Base-by-base conservation (phyloP, 495 filamentous ascomycete genomes). In the Xylaria telfairii region DNA sequence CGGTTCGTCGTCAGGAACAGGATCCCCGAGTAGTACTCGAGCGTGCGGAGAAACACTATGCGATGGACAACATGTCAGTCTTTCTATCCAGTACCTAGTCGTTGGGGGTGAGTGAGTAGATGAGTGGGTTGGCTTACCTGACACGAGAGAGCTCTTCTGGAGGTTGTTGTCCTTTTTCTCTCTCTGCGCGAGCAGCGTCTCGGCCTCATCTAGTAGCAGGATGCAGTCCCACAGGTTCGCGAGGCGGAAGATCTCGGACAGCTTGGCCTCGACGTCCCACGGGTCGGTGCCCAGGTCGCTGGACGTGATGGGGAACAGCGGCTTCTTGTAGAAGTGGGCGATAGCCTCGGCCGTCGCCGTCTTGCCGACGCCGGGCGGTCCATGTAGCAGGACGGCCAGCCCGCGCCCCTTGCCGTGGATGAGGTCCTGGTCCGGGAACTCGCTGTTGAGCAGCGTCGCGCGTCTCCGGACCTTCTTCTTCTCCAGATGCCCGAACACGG, bases 11-110 rank as follows among this genome's bases (percentile, higher is more conserved):
- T 89, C 8, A 90, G 75, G 70, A 89, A 87, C 0, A 90, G 80
- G 39, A 89, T 86, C 13, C 88, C 88, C 0, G 79, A 71, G 70
- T 89, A 91, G 75, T 89, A 90, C 68, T 90, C 89, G 0, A 90
- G 78, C 0, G 82, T 80, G 0, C 89, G 80, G 0, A 90, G 77
- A 68, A 91, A 90, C 2, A 69, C 67, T 69, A 17, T n/a, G n/a
- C n/a, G n/a, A 12, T 26, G 19, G 39, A 32, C 9, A 9, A 47
- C 3, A 21, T 69, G 41, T 69, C 44, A 61, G 67, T 42, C 39
- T 8, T 69, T 70, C n/a, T 46, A 10, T 1, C n/a, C 34, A 8
- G 2, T 0, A n/a, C 17, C 1, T 37, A 53, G 17, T 53, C 53
- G 17, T 17, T 12, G 12, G 37, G 19, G 24, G 28, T n/a, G 47